phyloP scores from a whole-genome alignment of 495 filamentous ascomycete species.

The Collariella sp. region DNA sequence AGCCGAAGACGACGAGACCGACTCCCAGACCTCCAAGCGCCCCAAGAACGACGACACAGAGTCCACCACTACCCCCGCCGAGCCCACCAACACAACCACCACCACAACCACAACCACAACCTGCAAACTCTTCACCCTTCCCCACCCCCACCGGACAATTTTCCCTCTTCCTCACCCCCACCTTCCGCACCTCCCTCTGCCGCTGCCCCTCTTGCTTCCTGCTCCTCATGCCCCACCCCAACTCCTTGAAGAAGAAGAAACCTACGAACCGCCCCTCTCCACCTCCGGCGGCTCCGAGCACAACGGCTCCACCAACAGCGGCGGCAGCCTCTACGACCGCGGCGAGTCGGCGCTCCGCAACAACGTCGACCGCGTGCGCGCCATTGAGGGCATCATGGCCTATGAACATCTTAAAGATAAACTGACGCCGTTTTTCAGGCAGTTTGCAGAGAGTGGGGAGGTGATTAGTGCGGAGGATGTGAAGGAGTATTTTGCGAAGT shows the following conservation, averaged over 20 bases:
- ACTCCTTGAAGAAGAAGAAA: slow-evolving; percentile 87
- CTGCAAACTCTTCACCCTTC: slow-evolving; percentile 43
- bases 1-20: slow-evolving; percentile 36
- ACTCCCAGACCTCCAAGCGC: slow-evolving; percentile 49
- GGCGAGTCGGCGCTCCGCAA: slow-evolving; percentile 84
- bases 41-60: slow-evolving; percentile 39
- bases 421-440: slow-evolving; percentile 81
- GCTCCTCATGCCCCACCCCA: slow-evolving; percentile 59
- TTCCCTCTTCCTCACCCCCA: slow-evolving; percentile 68
- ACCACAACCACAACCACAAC: not conserved
- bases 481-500: slow-evolving; percentile 87
- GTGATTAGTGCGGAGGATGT: slow-evolving; percentile 89
- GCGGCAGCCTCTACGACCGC: slow-evolving; percentile 71
- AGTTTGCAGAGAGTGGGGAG: slow-evolving; percentile 84
- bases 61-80: not conserved
- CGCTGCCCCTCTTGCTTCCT: slow-evolving; percentile 73
- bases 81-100: not conserved
- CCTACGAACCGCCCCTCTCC: slow-evolving; percentile 82
- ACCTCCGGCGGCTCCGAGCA: slow-evolving; percentile 16
- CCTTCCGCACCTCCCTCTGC: slow-evolving; percentile 71
- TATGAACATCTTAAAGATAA: slow-evolving; percentile 94
- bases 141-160: slow-evolving; percentile 49
- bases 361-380: slow-evolving; percentile 82
- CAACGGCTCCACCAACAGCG: slow-evolving; percentile 40
- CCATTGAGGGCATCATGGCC: slow-evolving; percentile 95